Percentiles rank a stretch among this genome's conserved stretches.
phyloP scores from a whole-genome alignment of 768 basidiomycete species.

The Jaapia argillacea region DNA sequence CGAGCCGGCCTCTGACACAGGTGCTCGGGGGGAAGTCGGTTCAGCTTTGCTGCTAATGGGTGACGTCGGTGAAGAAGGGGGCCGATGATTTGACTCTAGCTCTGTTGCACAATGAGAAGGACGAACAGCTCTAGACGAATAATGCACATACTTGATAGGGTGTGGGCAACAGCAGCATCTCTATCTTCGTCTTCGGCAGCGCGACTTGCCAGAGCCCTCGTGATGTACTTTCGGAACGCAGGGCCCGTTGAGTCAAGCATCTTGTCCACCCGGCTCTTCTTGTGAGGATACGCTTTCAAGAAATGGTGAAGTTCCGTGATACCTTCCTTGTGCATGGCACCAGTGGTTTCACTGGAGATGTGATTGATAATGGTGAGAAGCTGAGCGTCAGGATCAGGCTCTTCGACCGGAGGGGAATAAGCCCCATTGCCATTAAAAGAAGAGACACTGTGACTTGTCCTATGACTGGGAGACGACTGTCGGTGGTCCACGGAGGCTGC shows the following conservation, averaged over 20 bases:
- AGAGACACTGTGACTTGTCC: slow-evolving; percentile 59
- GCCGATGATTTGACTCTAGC: slow-evolving; percentile 46
- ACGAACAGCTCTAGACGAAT: not conserved
- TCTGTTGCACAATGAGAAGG: slow-evolving; percentile 27
- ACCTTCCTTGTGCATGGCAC: slow-evolving; percentile 85
- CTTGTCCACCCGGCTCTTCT: slow-evolving; percentile 73
- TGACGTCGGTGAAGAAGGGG: slow-evolving; percentile 23
- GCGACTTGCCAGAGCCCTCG: slow-evolving; percentile 75
- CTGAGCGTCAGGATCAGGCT: slow-evolving; percentile 83
- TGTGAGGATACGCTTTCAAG: slow-evolving; percentile 84
- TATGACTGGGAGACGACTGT: slow-evolving; percentile 51
- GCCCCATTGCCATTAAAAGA: slow-evolving; percentile 48
- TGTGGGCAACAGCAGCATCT: slow-evolving; percentile 73
- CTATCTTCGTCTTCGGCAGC: slow-evolving; percentile 83
- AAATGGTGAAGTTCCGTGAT: slow-evolving; percentile 93
- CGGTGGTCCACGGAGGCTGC: slow-evolving; percentile 31
- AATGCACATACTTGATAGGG: slow-evolving; percentile 57
- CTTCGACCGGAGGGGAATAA: slow-evolving; percentile 49
- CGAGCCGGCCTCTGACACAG: not conserved
- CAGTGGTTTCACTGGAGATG: slow-evolving; percentile 82
- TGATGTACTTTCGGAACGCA: slow-evolving; percentile 88
- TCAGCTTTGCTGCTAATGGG: slow-evolving; percentile 14
- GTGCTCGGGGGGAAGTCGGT: slow-evolving; percentile 21
- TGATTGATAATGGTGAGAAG: slow-evolving; percentile 76
- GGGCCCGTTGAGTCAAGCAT: slow-evolving; percentile 83